Evolutionary conservation across 2,329 filamentous ascomycete species (phyloP), one percentile per base, ranked within the genome.

Genomic region (Fusarium poae): DNA sequence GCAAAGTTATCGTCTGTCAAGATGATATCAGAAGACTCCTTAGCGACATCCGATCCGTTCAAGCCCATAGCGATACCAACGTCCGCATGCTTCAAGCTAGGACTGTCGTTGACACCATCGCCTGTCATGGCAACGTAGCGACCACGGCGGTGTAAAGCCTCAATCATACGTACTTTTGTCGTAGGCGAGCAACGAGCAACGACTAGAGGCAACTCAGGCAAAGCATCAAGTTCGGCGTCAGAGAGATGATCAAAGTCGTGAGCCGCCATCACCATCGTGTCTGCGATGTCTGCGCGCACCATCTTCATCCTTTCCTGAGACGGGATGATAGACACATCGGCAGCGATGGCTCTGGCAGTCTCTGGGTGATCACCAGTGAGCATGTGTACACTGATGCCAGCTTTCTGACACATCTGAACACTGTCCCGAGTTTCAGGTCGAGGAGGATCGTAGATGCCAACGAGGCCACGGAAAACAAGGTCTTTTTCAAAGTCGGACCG

Each of bases 161-260:
- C 88, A 58, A 92, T 91, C 90, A 92, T 92, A 43, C 89, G 85
- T 12, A 91, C 89, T 74, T 92, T 92, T 5, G 90, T 92, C 27
- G 86, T 85, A 0, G 91, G 90, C 2, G 89, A 88, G 72, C 90
- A 92, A n/a, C 90, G 85, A 29, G 90, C 89, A 40, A 92, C 87
- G 3, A 92, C 90, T 4, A 91, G 80, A 2, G 89, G 90, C 3
- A 92, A 77, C 10, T 88, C 82, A 0, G 88, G 87, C 5, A 92
- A 82, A 1, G 77, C 74, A 61, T 92, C 89, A 20, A 92, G 86
- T 68, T 91, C 82, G 0, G 84, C 82, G 43, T 91, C 88, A 0
- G 83, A 82, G 11, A 92, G 79, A 34, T 84, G 83, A 68, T 92
- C 89, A 61, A 92, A 91, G 61, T 90, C 84, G 21, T 85, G 79